phyloP scores from a whole-genome alignment of 441 rosid species.

The Lepidium campestre region DNA sequence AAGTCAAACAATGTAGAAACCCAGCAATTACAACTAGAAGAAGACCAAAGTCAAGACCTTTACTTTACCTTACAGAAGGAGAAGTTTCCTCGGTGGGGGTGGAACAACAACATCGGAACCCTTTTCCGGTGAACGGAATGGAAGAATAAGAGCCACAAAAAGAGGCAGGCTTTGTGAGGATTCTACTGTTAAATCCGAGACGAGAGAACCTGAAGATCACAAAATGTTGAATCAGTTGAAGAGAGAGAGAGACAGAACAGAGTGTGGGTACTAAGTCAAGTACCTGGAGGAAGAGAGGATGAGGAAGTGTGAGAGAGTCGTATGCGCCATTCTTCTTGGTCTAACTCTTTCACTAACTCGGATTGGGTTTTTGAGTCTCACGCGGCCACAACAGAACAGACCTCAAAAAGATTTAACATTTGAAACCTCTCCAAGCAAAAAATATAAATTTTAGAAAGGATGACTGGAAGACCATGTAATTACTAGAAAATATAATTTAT shows the following conservation, averaged over 20 bases:
- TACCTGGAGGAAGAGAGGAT: constrained; percentile 45
- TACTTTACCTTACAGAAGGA: constrained; percentile 36
- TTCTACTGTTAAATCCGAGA: neutral
- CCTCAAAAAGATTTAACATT: neutral
- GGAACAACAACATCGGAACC: constrained; percentile 43
- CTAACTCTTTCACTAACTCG: neutral
- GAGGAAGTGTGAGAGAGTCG: constrained; percentile 51
- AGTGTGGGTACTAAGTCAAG: neutral
- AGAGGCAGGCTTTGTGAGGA: constrained; percentile 26
- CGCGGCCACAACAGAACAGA: neutral
- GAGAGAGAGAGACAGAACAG: neutral
- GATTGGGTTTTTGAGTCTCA: neutral
- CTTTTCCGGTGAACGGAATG: constrained; percentile 13
- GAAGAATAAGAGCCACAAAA: constrained; percentile 7
- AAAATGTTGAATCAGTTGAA: neutral
- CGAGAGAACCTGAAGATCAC: constrained; percentile 19
- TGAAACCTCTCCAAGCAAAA: neutral
- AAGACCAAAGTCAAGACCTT: neutral
- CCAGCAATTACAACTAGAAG: neutral
- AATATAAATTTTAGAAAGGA: no score
- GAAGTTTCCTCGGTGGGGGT: constrained; percentile 36
- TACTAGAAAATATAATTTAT: no score
- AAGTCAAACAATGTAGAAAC: neutral
- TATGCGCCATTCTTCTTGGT: constrained; percentile 34
- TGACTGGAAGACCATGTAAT: no score